Percentiles rank a stretch among this genome's conserved stretches.
phyloP scores from a whole-genome alignment of 495 filamentous ascomycete species.

The Bombardia bombarda region DNA sequence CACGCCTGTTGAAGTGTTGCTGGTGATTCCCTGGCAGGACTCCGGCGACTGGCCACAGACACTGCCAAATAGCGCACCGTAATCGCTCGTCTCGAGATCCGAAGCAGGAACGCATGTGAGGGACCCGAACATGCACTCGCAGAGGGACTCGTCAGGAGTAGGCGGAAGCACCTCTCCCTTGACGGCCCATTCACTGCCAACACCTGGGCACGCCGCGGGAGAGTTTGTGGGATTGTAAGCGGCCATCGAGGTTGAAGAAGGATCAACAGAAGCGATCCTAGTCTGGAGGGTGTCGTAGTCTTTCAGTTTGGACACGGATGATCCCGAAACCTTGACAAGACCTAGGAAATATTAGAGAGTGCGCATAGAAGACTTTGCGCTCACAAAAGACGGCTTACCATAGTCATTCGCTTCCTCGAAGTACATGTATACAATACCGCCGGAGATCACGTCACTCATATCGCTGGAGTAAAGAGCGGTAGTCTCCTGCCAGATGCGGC shows the following conservation, averaged over 20 bases:
- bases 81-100: slow-evolving; percentile 41
- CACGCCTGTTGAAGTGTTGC: slow-evolving; percentile 60
- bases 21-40: slow-evolving; percentile 60
- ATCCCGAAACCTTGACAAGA: slow-evolving; percentile 58
- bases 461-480: slow-evolving; percentile 65
- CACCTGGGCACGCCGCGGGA: slow-evolving; percentile 62
- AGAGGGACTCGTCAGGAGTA: slow-evolving; percentile 63
- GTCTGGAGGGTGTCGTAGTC: slow-evolving; percentile 71
- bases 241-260: slow-evolving; percentile 53
- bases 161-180: slow-evolving; percentile 62
- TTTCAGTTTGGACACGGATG: slow-evolving; percentile 49
- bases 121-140: slow-evolving; percentile 70
- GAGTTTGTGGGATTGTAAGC: slow-evolving; percentile 75
- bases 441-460: slow-evolving; percentile 83
- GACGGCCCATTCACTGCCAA: slow-evolving; percentile 60
- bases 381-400: slow-evolving; percentile 37
- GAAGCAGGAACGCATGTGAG: slow-evolving; percentile 60
- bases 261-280: slow-evolving; percentile 60
- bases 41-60: slow-evolving; percentile 55
- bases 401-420: slow-evolving; percentile 88
- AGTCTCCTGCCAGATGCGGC: slow-evolving; percentile 83
- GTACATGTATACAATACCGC: slow-evolving; percentile 97
- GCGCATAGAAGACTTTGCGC: neutral
- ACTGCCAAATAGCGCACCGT: slow-evolving; percentile 58
- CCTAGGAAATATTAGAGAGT: slow-evolving; percentile 18